Base-by-base conservation (phyloP, 352 stramenopile species). In the Globisporangium mamillatum region DNA sequence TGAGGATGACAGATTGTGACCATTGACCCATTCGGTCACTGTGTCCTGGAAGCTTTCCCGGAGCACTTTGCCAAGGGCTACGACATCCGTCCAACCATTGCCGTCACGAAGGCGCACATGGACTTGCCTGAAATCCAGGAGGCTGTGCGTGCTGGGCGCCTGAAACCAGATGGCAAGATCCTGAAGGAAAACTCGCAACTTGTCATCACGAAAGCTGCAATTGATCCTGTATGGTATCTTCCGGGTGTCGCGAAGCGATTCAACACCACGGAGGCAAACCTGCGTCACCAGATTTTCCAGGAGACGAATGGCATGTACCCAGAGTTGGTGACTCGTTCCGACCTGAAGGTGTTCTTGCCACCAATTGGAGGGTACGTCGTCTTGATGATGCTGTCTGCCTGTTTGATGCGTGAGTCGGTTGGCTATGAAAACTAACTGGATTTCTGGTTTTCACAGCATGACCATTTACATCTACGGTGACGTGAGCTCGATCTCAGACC, bases 271-370 rank as follows among this genome's bases (percentile, higher is more conserved):
- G 97, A 99, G 75, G 74, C 81, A 6, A 90, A 98, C 69, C 79
- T 99, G 46, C 94, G 98, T 46, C 93, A 99, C 75, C 90, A 96
- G 48, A 98, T 99, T 60, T 99, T 99, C 82, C 92, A 97, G 63
- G 98, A 99, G 84, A 99, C 97, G 44, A 99, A 99, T 79, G 98
- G 98, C 70, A 99, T 99, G 97, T 99, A 99, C 77, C 98, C 98
- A 4, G 98, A 99, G 80, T 77, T 99, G 7, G 97, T 99, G 66
- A 99, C 98, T 16, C 86, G 98, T 58, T 97, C 96, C 22, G 98
- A 99, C 72, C 89, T 99, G 63, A 99, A 99, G 76, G 89, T 99
- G 2, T 99, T 99, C 69, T 69, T 99, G 44, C 98, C 98, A 41
- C 98, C 98, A 14, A 99, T 99, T 75, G 97, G 97, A 70, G 97